Conservation (phyloP, 2,329 filamentous ascomycete species). For the Paracoccidioides lutzii region DNA sequence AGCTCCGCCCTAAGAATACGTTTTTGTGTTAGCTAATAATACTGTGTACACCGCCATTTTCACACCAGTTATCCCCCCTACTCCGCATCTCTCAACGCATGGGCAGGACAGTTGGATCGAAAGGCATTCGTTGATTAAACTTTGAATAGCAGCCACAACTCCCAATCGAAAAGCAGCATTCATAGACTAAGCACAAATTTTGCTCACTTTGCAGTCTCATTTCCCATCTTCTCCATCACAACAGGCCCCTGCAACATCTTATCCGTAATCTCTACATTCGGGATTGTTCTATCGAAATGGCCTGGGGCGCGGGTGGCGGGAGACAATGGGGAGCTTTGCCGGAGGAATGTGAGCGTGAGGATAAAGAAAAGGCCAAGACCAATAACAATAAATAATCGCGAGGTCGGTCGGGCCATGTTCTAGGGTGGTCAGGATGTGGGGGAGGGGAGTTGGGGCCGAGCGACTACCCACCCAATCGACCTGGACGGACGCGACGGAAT, state of each 20-base stretch:
- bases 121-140: neutral
- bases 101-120: neutral
- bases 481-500: too few species aligned
- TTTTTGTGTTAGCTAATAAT: neutral
- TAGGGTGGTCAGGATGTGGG: neutral
- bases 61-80: neutral
- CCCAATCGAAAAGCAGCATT: too few species aligned
- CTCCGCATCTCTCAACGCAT: neutral
- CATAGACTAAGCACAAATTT: neutral
- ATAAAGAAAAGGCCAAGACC: slow-evolving; percentile 22
- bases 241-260: slow-evolving; percentile 31
- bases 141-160: neutral
- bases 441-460: neutral
- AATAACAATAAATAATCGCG: slow-evolving; percentile 25
- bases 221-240: slow-evolving; percentile 36
- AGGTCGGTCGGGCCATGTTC: slow-evolving; percentile 27
- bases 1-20: slow-evolving; percentile 42
- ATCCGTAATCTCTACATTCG: slow-evolving; percentile 16
- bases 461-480: neutral
- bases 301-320: slow-evolving; percentile 29
- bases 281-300: slow-evolving; percentile 23
- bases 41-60: neutral
- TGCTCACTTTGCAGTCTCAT: slow-evolving; percentile 36
- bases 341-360: slow-evolving; percentile 27
- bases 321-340: slow-evolving; percentile 25